Evolutionary conservation across 352 stramenopile genomes (phyloP).

Genomic region (Phytopythium helicoides): DNA sequence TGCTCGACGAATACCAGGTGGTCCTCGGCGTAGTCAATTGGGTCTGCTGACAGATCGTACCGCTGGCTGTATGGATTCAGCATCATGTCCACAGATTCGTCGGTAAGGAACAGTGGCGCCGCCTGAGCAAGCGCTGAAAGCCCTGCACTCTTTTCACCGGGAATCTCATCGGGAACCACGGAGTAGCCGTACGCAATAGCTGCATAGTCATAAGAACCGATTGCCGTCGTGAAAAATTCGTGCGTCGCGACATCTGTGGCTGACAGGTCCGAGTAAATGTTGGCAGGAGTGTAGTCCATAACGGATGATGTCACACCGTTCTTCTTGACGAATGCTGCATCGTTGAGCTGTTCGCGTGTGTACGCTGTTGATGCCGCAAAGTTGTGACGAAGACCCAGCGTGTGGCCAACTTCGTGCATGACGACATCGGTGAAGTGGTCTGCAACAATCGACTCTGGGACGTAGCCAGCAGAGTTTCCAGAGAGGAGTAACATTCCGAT

Average conservation of each 20-base stretch:
- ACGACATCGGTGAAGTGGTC: constrained; percentile 75
- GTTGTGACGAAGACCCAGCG: constrained; percentile 85
- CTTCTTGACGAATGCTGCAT: constrained; percentile 42
- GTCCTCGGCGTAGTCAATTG: constrained; percentile 56
- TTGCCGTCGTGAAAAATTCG: constrained; percentile 63
- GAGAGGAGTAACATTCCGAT: constrained; percentile 26
- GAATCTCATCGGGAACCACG: constrained; percentile 34
- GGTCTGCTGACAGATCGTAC: constrained; percentile 60
- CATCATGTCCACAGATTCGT: constrained; percentile 41
- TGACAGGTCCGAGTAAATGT: constrained; percentile 77
- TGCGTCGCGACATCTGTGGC: constrained; percentile 28
- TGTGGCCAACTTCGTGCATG: constrained; percentile 90
- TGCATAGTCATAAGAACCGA: constrained; percentile 77
- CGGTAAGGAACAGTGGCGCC: constrained; percentile 60
- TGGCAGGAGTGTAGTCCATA: constrained; percentile 87
- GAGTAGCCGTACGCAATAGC: constrained; percentile 88
- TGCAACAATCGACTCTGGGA: constrained; percentile 58
- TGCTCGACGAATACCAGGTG: constrained; percentile 44
- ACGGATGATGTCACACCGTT: constrained; percentile 65
- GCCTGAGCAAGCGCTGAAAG: constrained; percentile 40
- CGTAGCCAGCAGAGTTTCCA: constrained; percentile 12
- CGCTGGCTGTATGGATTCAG: constrained; percentile 50
- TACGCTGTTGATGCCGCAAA: constrained; percentile 64
- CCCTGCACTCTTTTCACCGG: constrained; percentile 35
- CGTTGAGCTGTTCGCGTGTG: constrained; percentile 50